Percentiles rank a stretch among this genome's conserved stretches.
Evolutionary conservation across 2,329 filamentous ascomycete genomes (phyloP).

Genomic region (Pezicula carpinea): DNA sequence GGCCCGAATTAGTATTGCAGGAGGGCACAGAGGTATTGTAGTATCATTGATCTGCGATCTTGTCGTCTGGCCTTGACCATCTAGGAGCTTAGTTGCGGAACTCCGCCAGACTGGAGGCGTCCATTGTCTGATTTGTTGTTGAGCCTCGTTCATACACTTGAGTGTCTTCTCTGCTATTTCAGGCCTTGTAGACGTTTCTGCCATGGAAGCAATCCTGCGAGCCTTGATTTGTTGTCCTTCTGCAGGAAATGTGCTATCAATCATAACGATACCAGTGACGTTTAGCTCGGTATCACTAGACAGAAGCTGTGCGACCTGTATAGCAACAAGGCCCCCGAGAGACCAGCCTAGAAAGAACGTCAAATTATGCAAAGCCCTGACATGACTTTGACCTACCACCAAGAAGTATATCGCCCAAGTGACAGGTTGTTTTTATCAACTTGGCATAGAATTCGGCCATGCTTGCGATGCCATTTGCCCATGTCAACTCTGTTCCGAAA

Average conservation of each 20-base stretch:
- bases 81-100: neutral
- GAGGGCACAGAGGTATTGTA: neutral
- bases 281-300: conserved; percentile 1
- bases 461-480: conserved; percentile 1
- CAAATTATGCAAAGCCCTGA: neutral
- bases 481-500: neutral
- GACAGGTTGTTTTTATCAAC: neutral
- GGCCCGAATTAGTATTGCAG: conserved; percentile 1
- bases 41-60: neutral
- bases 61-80: neutral
- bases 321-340: neutral
- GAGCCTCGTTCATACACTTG: conserved; percentile 1
- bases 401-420: neutral
- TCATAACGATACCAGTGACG: conserved; percentile 1
- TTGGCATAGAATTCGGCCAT: conserved; percentile 1
- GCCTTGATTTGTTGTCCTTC: neutral
- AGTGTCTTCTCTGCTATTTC: conserved; percentile 1
- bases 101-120: neutral
- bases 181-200: neutral
- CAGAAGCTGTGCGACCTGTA: conserved; percentile 1
- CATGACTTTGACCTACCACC: conserved; percentile 1
- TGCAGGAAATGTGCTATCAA: conserved; percentile 1
- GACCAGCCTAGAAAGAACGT: conserved; percentile 1
- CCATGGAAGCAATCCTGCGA: neutral
- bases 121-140: neutral